These are phyloP conservation scores for Ceratocystis alfenasii DNA, from an alignment of 2,329 filamentous ascomycete genomes.

Conservation along the genomic window DNA sequence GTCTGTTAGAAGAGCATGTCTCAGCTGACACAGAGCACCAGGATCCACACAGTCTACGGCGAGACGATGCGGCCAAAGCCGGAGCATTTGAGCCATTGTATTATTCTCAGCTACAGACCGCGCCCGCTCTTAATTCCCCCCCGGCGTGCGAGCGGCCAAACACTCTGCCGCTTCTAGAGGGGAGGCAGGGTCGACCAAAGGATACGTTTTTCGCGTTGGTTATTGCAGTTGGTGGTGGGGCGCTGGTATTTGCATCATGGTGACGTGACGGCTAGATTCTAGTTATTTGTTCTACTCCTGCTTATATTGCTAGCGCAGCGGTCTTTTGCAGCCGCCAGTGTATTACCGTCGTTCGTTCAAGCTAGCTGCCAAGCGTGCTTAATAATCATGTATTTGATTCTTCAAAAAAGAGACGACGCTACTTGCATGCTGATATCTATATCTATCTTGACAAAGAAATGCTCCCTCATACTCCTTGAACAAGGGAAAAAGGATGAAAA, in stretches of 20 bases:
- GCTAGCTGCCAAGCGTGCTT: not conserved
- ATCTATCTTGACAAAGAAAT: slow-evolving; percentile 1
- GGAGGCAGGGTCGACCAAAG: not conserved
- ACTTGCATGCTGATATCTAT: not conserved
- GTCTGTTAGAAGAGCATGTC: not conserved
- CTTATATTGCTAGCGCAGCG: not conserved
- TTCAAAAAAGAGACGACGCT: not conserved
- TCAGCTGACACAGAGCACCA: not conserved
- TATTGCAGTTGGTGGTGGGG: slow-evolving; percentile 14
- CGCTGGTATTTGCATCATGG: slow-evolving; percentile 14
- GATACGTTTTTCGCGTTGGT: slow-evolving; percentile 14
- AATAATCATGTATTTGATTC: not conserved
- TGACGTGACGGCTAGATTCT: not conserved
- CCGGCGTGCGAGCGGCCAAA: not conserved
- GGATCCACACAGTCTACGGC: not conserved
- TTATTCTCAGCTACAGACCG: not conserved
- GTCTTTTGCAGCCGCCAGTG: too few species aligned
- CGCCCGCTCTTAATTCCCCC: not conserved
- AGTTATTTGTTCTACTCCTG: not conserved
- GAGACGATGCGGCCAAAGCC: not conserved
- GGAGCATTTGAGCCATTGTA: not conserved
- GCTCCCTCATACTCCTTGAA: not conserved
- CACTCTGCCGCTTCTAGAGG: not conserved
- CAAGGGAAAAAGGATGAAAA: too few species aligned
- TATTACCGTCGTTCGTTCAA: not conserved